Evolutionary conservation across 177 flowering plant genomes (phyloP).

Genomic region (Telopea speciosissima): DNA sequence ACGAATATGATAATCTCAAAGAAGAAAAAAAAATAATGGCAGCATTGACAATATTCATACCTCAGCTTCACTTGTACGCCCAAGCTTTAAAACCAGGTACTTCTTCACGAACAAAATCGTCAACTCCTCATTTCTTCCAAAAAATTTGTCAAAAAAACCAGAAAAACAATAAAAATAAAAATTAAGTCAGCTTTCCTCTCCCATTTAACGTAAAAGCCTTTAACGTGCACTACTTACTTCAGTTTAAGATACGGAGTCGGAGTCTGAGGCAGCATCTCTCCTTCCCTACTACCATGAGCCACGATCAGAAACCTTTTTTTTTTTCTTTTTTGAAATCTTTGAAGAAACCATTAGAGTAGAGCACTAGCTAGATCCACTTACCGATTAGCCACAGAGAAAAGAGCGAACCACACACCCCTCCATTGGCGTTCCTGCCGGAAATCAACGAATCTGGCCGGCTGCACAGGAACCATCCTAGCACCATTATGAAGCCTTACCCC

Average conservation of each 20-base stretch:
- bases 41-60: constrained; percentile 13
- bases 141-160: not conserved
- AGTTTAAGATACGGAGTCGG: constrained; percentile 38
- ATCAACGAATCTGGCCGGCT: not conserved
- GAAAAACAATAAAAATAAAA: not conserved
- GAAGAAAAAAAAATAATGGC: not conserved
- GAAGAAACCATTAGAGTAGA: too few species aligned
- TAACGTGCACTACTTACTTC: constrained; percentile 27
- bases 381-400: constrained; percentile 19
- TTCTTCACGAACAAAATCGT: constrained; percentile 32
- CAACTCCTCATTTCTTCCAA: constrained; percentile 25
- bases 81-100: constrained; percentile 36
- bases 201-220: too few species aligned
- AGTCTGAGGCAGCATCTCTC: constrained; percentile 25
- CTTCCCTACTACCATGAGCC: constrained; percentile 13
- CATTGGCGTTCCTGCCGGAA: too few species aligned
- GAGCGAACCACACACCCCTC: constrained; percentile 34
- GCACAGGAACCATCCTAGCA: constrained; percentile 6
- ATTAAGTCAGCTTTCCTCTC: constrained; percentile 11
- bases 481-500: constrained; percentile 17
- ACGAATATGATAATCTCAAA: not conserved
- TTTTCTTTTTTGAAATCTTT: not conserved
- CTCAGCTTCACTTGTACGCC: constrained; percentile 33
- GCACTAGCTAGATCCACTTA: not conserved
- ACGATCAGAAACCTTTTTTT: not conserved